Evolutionary conservation across 2,329 filamentous ascomycete genomes (phyloP), one percentile per base, ranked within the genome.

Genomic region (Chrysoporthe puriensis): DNA sequence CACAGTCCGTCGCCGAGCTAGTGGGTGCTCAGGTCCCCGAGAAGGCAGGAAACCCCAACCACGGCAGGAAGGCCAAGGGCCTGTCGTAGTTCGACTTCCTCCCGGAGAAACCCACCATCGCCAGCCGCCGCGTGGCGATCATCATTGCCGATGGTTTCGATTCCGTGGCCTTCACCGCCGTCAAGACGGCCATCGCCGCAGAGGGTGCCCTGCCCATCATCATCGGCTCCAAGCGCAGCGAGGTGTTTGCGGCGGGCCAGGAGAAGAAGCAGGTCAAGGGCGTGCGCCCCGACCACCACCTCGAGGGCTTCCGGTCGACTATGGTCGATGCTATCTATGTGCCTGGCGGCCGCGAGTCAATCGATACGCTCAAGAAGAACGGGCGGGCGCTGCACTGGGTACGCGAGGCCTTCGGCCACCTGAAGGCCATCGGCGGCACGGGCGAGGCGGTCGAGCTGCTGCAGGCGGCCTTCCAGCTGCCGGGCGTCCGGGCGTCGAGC

Each of bases 251-350:
- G 7, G 85, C 84, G 0, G 86, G 86, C 8, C 86, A 86, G 69
- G 83, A 86, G 70, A 84, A 84, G 60, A 80, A 79, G 0, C 76
- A 78, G 2, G 79, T 82, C 50, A 84, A 84, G 66, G 88, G 87
- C 5, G 79, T 91, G 0, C 79, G 86, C 34, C 89, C 93, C 0
- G 90, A 94, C 72, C 91, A 96, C 75, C 91, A 94, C 75, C 87
- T 95, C 62, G 90, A 94, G 72, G 92, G 91, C 0, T 89, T 91
- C 85, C 87, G 92, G 18, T 92, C 89, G 40, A 93, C 90, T 46
- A 88, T 96, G 84, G 95, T 95, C 71, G 93, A 96, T 75, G 89
- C 91, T 0, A 75, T 94, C 40, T 94, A 93, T 74, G 80, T 96
- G 2, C 92, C 92, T 0, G 91, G 91, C 1, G 92, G 93, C 1